phyloP scores from a whole-genome alignment of 805 yeast genomes.

The Kodamaea leandrae region DNA sequence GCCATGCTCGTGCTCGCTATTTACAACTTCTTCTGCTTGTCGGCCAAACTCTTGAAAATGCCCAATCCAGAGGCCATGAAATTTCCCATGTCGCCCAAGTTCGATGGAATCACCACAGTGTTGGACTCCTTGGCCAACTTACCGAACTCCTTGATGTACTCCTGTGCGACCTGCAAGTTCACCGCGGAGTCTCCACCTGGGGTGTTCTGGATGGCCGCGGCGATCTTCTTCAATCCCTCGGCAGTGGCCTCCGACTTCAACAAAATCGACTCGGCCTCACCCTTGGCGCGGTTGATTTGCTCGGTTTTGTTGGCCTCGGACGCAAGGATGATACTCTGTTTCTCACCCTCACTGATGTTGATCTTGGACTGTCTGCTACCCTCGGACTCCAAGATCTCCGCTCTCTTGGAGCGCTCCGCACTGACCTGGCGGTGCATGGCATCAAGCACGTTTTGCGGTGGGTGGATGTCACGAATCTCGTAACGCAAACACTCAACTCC shows the following conservation, averaged over 20 bases:
- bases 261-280: conserved; percentile 69
- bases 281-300: conserved; percentile 64
- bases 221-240: conserved; percentile 60
- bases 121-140: conserved; percentile 80
- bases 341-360: conserved; percentile 82
- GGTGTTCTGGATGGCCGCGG: conserved; percentile 63
- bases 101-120: conserved; percentile 74
- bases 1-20: neutral
- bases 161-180: conserved; percentile 75
- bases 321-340: conserved; percentile 65
- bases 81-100: conserved; percentile 68
- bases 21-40: neutral
- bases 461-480: conserved; percentile 85
- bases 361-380: conserved; percentile 78
- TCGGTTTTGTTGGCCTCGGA: conserved; percentile 68
- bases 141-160: conserved; percentile 77
- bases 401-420: conserved; percentile 83
- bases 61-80: conserved; percentile 77
- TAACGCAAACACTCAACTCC: conserved; percentile 81
- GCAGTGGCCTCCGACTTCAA: conserved; percentile 73
- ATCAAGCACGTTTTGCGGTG: conserved; percentile 78
- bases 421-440: conserved; percentile 91
- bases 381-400: conserved; percentile 83
- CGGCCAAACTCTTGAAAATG: conserved; percentile 54
- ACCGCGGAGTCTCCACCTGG: conserved; percentile 78